Percentiles rank a stretch among this genome's conserved stretches.
Evolutionary conservation across 257 asterid genomes (phyloP).

Genomic region (Vinca minor): DNA sequence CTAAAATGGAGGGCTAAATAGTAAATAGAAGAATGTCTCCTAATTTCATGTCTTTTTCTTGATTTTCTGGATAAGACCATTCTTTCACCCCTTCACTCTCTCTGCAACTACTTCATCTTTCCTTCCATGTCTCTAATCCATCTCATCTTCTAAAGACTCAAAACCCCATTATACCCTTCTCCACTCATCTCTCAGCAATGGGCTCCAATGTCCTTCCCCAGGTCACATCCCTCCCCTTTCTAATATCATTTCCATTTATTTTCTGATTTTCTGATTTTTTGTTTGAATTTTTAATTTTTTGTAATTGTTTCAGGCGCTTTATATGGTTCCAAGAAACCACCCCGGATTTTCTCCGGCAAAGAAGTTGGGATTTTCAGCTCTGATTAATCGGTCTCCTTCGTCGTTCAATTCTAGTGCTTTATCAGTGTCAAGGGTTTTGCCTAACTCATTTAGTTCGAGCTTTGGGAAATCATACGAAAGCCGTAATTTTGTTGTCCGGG

Average conservation of each 20-base stretch:
- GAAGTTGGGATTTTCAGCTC: conserved; percentile 38
- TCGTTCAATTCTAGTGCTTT: conserved; percentile 10
- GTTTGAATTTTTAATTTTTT: conserved; percentile 7
- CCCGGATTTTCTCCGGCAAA: conserved; percentile 29
- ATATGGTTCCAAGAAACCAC: conserved; percentile 38
- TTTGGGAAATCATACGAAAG: conserved; percentile 23
- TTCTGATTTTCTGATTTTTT: neutral
- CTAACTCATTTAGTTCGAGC: conserved; percentile 14
- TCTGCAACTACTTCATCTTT: neutral
- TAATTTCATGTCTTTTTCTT: neutral
- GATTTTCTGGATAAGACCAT: conserved; percentile 6
- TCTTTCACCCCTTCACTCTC: neutral
- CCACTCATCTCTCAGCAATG: conserved; percentile 13
- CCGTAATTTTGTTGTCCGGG: conserved; percentile 39
- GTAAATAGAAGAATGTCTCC: neutral
- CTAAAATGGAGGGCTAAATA: neutral
- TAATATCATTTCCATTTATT: too few species aligned
- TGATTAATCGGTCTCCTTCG: conserved; percentile 23
- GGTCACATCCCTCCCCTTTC: conserved; percentile 7
- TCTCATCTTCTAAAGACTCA: neutral
- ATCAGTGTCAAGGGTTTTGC: conserved; percentile 24
- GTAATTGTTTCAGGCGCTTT: conserved; percentile 39
- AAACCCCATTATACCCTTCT: neutral
- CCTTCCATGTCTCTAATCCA: neutral
- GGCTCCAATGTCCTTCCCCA: conserved; percentile 31